Evolutionary conservation across 805 yeast species (phyloP), one percentile per base, ranked within the genome.

Genomic region (Candida loeiensis): DNA sequence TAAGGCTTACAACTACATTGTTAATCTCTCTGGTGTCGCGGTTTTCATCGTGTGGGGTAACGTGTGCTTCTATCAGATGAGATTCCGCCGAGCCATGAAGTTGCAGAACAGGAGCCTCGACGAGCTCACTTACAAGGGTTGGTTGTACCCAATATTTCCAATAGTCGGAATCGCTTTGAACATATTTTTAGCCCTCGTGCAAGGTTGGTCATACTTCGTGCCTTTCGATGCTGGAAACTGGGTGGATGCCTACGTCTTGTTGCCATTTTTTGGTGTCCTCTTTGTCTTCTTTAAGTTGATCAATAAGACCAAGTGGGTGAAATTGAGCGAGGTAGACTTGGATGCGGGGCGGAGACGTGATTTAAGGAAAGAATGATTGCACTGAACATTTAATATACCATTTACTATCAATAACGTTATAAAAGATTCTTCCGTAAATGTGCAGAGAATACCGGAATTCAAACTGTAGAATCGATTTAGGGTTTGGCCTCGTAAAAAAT

Each of bases 21-120:
- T 79, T 34, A 78, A 76, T 50, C 59, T 81, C 32, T 71, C 82
- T 3, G 86, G 87, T 44, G 83, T 82, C 16, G 77, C 83, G 2
- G 78, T 80, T 3, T 82, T 81, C 43, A 67, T 81, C 36, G 85
- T 80, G 2, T 81, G 87, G 88, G 82, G 80, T 6, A 61, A 71
- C 9, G 75, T 80, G 18, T 71, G 79, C 15, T 63, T 71, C 36
- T 69, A 74, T 26, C 85, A 82, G 46, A 43, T 80, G 13, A 61
- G 85, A 32, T 79, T 81, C 54, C 69, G 87, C 47, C 40, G 49
- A 34, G 71, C 72, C 0, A 59, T 64, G 71, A 55, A 47, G 36
- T 34, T 57, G 2, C 73, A 67, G 44, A 71, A 71, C 19, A 53
- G 69, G 24, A 49, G 60, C 5, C 41, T 57, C 2, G 59, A 51